These are phyloP conservation scores for Penicillium crystallinum DNA, from an alignment of 495 filamentous ascomycete genomes.

Conservation along the genomic window DNA sequence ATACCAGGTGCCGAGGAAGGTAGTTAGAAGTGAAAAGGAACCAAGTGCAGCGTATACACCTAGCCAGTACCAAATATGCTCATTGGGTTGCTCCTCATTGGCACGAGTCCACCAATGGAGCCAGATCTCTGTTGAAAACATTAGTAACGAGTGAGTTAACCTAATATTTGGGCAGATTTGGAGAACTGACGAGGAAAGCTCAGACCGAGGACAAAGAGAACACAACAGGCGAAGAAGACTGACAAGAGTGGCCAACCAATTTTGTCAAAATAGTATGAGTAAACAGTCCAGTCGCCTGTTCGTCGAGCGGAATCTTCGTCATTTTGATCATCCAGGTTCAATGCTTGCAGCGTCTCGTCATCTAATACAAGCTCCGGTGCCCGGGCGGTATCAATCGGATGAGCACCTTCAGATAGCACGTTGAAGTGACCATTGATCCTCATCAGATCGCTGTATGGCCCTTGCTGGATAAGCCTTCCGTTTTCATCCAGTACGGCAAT, in stretches of 20 bases:
- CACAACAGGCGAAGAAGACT: slow-evolving; percentile 18
- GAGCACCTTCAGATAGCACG: neutral
- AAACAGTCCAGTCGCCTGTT: slow-evolving; percentile 35
- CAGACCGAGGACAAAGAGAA: slow-evolving; percentile 19
- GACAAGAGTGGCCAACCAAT: slow-evolving; percentile 26
- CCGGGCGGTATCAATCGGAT: neutral
- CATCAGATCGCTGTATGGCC: slow-evolving; percentile 13
- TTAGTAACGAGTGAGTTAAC: neutral
- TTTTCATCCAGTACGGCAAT: slow-evolving; percentile 14
- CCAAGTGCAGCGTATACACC: slow-evolving; percentile 16
- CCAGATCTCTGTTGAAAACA: slow-evolving; percentile 22
- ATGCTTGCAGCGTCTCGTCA: slow-evolving; percentile 15
- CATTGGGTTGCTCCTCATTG: slow-evolving; percentile 22
- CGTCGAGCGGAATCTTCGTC: slow-evolving; percentile 21
- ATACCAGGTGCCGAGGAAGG: slow-evolving; percentile 15
- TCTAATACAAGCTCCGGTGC: slow-evolving; percentile 14
- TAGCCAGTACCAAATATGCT: slow-evolving; percentile 29
- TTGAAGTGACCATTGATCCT: slow-evolving; percentile 1
- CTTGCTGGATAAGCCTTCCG: slow-evolving; percentile 11
- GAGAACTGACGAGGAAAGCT: slow-evolving; percentile 18
- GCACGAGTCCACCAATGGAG: slow-evolving; percentile 29
- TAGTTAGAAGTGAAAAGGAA: slow-evolving; percentile 8
- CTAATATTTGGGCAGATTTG: neutral
- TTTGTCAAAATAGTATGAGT: slow-evolving; percentile 21
- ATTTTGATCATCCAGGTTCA: slow-evolving; percentile 10